A percentile compares a stretch with the other conserved stretches of the same genome.
Evolutionary conservation across 2,329 filamentous ascomycete genomes (phyloP).

Genomic region (Scedosporium minutisporum): DNA sequence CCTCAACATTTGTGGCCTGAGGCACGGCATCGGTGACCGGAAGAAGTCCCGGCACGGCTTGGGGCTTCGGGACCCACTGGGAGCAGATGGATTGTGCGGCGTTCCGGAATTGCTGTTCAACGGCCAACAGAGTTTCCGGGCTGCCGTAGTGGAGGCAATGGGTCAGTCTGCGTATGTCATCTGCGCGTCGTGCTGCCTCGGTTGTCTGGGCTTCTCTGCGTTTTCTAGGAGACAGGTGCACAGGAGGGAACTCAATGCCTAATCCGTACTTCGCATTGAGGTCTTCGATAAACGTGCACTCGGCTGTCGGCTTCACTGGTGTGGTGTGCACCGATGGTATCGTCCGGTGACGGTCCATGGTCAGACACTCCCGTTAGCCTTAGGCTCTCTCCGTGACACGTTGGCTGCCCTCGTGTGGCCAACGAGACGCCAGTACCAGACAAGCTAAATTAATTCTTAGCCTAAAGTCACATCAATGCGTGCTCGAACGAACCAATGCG

Average conservation of each 20-base stretch:
- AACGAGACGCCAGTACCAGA: not conserved
- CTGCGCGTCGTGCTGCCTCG: constrained; percentile 14
- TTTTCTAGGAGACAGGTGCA: constrained; percentile 17
- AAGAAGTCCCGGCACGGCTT: constrained; percentile 14
- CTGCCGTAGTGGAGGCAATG: constrained; percentile 14
- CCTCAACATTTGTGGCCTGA: constrained; percentile 10
- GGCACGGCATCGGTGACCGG: constrained; percentile 14
- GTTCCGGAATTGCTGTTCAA: constrained; percentile 14
- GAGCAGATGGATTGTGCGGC: constrained; percentile 7
- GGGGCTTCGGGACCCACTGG: constrained; percentile 12
- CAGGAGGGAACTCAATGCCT: constrained; percentile 14
- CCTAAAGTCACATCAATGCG: too few relatives aligned
- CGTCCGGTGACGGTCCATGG: not conserved
- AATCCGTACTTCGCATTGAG: constrained; percentile 9
- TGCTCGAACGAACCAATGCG: too few relatives aligned
- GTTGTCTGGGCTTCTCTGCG: constrained; percentile 12
- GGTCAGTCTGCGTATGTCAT: constrained; percentile 15
- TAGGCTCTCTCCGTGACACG: not conserved
- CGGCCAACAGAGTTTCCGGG: constrained; percentile 11
- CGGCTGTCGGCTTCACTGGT: not conserved
- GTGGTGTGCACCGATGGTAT: not conserved
- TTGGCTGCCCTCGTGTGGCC: not conserved
- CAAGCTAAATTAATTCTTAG: too few relatives aligned
- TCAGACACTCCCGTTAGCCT: not conserved
- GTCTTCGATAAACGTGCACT: not conserved